Evolutionary conservation across 768 basidiomycete species (phyloP), one percentile per base, ranked within the genome.

Genomic region (Tricholoma hemisulphureum): DNA sequence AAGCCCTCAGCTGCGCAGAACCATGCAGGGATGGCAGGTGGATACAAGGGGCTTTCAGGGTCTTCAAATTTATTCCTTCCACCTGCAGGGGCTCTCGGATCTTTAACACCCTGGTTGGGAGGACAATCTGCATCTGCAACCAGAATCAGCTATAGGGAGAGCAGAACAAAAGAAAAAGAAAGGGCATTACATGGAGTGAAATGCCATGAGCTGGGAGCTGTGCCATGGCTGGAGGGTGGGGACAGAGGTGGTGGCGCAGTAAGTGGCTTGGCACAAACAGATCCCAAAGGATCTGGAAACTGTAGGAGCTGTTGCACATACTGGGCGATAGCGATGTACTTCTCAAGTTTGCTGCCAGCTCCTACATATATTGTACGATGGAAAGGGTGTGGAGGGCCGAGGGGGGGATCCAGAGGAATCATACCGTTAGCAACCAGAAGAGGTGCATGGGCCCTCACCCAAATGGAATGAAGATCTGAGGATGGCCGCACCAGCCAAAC

Each of bases 41-140:
- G 53, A 13, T 53, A 45, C 2, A 61, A 37, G 3, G 29, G 6
- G 39, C 29, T 29, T 13, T 32, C 29, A 4, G 56, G 56, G 48
- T 61, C 60, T 34, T 61, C 53, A 28, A 61, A 58, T n/a, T 61
- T 61, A 31, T 57, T 29, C 4, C 52, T 41, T 8, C 56, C 56
- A 10, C 20, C 3, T 5, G 49, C 39, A 10, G 54, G 50, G 1
- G 56, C 26, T 2, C 45, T n/a, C 1, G 31, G 23, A 4, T n/a
- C 14, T 39, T 61, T 57, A 2, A 21, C 51, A 28, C 16, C 16
- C 7, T 6, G 50, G n/a, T 51, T 35, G 4, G 4, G 37, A 20
- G 37, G 37, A 11, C 37, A 11, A n/a, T 28, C 16, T 13, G 28
- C 48, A 52, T 59, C 54, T 51, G 16, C 6, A n/a, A 20, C 7